Evolutionary conservation across 2,329 filamentous ascomycete genomes (phyloP).

Genomic region (Colletotrichum sp.): DNA sequence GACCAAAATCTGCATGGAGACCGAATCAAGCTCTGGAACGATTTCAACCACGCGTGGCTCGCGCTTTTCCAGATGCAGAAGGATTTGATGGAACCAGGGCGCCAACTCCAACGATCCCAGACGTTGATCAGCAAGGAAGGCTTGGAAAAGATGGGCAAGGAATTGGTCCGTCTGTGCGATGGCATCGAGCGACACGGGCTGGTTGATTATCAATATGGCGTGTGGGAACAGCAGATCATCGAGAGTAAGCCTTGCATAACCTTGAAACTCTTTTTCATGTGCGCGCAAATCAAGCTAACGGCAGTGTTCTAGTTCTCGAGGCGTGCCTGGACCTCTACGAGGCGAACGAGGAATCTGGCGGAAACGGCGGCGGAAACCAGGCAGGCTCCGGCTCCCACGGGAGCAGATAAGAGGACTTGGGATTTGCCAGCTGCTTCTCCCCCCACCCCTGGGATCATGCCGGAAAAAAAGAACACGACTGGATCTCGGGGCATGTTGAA

Average conservation of each 20-base stretch:
- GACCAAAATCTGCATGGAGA: slow-evolving; percentile 77
- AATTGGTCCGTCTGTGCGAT: slow-evolving; percentile 84
- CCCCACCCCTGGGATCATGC: background rate
- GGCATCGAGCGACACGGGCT: slow-evolving; percentile 88
- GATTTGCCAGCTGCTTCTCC: background rate
- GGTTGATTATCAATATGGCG: slow-evolving; percentile 96
- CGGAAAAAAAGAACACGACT: background rate
- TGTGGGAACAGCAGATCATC: slow-evolving; percentile 93
- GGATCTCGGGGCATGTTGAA: background rate
- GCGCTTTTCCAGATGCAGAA: slow-evolving; percentile 83
- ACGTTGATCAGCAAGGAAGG: slow-evolving; percentile 71
- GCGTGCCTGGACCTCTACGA: slow-evolving; percentile 53
- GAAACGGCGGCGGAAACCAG: slow-evolving; percentile 26
- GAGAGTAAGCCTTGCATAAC: slow-evolving; percentile 63
- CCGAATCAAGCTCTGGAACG: slow-evolving; percentile 85
- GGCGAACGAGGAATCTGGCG: slow-evolving; percentile 37
- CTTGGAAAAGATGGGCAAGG: slow-evolving; percentile 80
- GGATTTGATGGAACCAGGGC: slow-evolving; percentile 69
- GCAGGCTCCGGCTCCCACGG: slow-evolving; percentile 16
- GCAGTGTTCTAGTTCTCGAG: slow-evolving; percentile 31
- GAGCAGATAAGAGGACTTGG: slow-evolving; percentile 8
- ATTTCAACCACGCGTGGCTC: slow-evolving; percentile 95
- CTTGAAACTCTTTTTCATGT: background rate
- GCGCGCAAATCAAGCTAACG: slow-evolving; percentile 1
- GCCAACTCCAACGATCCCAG: slow-evolving; percentile 61